These are phyloP conservation scores for Geotrichum klebahnii DNA, from an alignment of 1,139 yeast species.

Conservation along the genomic window DNA sequence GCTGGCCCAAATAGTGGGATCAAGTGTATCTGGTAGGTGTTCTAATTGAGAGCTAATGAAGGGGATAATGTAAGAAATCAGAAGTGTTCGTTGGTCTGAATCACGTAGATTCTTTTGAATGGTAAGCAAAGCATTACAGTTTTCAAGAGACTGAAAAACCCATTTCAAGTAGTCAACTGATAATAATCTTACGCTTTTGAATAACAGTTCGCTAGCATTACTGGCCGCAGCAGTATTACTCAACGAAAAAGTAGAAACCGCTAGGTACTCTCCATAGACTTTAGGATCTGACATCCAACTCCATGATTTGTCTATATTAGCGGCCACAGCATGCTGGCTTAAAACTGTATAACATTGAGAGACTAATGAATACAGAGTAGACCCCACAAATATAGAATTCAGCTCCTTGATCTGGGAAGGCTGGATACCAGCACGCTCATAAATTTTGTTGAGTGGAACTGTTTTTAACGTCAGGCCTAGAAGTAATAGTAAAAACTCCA, in stretches of 20 bases:
- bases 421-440: conserved; percentile 2
- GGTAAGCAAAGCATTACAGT: neutral
- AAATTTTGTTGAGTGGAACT: conserved; percentile 2
- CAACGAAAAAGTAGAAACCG: neutral
- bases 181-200: conserved; percentile 10
- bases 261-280: conserved; percentile 13
- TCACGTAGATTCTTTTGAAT: neutral
- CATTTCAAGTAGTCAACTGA: neutral
- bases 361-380: conserved; percentile 12
- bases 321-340: conserved; percentile 1
- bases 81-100: conserved; percentile 11
- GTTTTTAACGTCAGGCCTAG: neutral
- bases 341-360: conserved; percentile 7
- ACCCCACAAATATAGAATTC: conserved; percentile 14
- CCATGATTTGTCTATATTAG: neutral
- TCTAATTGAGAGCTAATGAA: conserved; percentile 4
- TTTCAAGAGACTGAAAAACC: conserved; percentile 1
- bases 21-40: neutral
- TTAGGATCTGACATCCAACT: conserved; percentile 10
- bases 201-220: conserved; percentile 2
- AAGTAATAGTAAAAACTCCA: conserved; percentile 5
- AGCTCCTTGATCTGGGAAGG: conserved; percentile 11
- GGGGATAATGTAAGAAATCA: conserved; percentile 15
- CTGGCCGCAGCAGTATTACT: too few species aligned
- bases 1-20: neutral